These are phyloP conservation scores for Linnemannia exigua DNA, from an alignment of 192 early-diverging fungal genomes.

Conservation along the genomic window DNA sequence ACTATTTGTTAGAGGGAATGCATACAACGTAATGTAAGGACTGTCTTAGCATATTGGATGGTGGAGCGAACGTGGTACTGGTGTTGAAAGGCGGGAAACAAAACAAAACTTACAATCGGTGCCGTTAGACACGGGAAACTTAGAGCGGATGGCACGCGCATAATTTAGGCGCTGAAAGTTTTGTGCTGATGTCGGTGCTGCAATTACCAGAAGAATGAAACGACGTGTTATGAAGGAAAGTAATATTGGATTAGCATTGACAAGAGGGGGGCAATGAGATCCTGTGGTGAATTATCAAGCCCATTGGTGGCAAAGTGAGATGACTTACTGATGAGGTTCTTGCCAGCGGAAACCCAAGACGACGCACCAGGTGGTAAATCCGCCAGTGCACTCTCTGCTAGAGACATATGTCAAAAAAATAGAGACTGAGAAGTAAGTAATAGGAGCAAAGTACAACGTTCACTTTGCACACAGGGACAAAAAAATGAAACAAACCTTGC, in stretches of 20 bases:
- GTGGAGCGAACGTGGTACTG: too few relatives aligned
- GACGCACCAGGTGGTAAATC: conserved; percentile 48
- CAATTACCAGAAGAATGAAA: neutral
- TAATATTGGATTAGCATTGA: too few relatives aligned
- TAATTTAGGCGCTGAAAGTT: conserved; percentile 47
- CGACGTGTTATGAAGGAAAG: neutral
- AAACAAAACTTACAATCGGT: conserved; percentile 17
- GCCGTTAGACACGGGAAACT: conserved; percentile 23
- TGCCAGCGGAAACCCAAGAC: conserved; percentile 53
- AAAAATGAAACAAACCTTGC: conserved; percentile 22
- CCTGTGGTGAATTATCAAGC: too few relatives aligned
- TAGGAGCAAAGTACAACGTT: neutral
- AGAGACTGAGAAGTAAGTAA: neutral
- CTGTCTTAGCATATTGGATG: too few relatives aligned
- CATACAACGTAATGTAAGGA: too few relatives aligned
- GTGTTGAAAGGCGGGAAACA: neutral
- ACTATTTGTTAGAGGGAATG: conserved; percentile 3
- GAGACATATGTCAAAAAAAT: neutral
- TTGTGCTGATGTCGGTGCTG: conserved; percentile 41
- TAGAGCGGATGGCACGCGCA: conserved; percentile 25
- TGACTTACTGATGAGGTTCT: conserved; percentile 54
- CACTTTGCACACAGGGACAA: neutral
- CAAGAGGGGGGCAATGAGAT: neutral
- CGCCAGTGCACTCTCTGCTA: conserved; percentile 37
- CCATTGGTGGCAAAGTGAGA: neutral